These are phyloP conservation scores for Mycosarcoma maydis DNA, from an alignment of 1,284 basidiomycete species.

Conservation along the genomic window DNA sequence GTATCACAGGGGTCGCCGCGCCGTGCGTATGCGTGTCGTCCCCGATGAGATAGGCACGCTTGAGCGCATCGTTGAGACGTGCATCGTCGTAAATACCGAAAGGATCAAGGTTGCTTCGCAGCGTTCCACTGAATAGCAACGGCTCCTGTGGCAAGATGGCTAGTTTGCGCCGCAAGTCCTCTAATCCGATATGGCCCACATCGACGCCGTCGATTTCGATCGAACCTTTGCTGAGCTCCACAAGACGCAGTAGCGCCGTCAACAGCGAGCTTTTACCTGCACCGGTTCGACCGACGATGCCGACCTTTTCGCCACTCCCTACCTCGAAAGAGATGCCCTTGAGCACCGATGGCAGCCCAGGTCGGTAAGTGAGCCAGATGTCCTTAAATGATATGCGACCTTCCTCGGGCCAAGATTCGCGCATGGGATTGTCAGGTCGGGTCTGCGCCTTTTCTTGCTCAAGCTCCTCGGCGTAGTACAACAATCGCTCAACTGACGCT, in stretches of 20 bases:
- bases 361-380: conserved; percentile 70
- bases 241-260: conserved; percentile 77
- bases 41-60: conserved; percentile 64
- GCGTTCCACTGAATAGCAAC: conserved; percentile 67
- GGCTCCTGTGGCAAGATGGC: conserved; percentile 66
- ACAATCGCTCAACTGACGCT: conserved; percentile 64
- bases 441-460: conserved; percentile 64
- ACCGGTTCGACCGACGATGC: conserved; percentile 70
- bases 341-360: conserved; percentile 70
- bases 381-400: conserved; percentile 65
- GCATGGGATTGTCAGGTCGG: conserved; percentile 47
- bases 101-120: conserved; percentile 68
- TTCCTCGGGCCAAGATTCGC: conserved; percentile 61
- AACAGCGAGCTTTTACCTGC: conserved; percentile 79
- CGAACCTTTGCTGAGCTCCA: conserved; percentile 74
- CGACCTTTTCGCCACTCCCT: conserved; percentile 71
- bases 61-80: conserved; percentile 65
- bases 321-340: conserved; percentile 69
- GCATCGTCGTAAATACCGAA: conserved; percentile 66
- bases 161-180: conserved; percentile 61
- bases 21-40: conserved; percentile 48
- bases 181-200: conserved; percentile 70
- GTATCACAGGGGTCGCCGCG: conserved; percentile 26
- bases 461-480: conserved; percentile 62
- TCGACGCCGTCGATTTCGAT: conserved; percentile 79